These are phyloP conservation scores for Fusarium incarnatum DNA, from an alignment of 2,329 filamentous ascomycete genomes.

Conservation along the genomic window DNA sequence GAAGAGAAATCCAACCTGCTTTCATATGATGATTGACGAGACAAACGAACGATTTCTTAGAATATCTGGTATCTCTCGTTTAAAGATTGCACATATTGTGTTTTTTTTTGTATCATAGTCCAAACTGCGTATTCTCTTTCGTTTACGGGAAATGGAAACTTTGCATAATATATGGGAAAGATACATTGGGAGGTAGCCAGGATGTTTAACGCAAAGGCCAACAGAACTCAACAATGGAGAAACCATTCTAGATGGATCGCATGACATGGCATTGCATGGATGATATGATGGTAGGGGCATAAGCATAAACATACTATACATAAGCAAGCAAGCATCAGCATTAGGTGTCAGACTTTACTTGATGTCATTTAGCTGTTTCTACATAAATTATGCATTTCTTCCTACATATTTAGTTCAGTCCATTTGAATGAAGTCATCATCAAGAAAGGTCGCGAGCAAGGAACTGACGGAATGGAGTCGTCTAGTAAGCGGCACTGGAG, in stretches of 20 bases:
- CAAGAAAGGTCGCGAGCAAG: constrained; percentile 1
- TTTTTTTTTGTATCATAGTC: constrained; percentile 13
- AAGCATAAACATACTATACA: constrained; percentile 9
- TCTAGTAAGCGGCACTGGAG: not conserved
- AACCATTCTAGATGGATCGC: constrained; percentile 12
- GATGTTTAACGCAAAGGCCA: constrained; percentile 24
- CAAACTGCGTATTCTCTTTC: constrained; percentile 12
- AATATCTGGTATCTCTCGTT: constrained; percentile 15
- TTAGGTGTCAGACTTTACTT: constrained; percentile 10
- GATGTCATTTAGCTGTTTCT: constrained; percentile 13
- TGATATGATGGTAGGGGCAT: constrained; percentile 26
- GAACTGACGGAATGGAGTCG: constrained; percentile 20
- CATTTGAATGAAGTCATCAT: constrained; percentile 10
- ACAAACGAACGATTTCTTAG: constrained; percentile 15
- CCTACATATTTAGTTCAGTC: not conserved
- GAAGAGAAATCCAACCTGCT: not conserved
- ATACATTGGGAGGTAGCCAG: not conserved
- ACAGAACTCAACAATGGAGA: constrained; percentile 32
- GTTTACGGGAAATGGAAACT: not conserved
- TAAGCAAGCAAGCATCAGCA: constrained; percentile 14
- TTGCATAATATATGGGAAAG: constrained; percentile 9
- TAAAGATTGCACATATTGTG: constrained; percentile 19
- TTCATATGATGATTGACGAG: constrained; percentile 18
- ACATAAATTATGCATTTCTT: constrained; percentile 8
- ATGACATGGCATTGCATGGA: constrained; percentile 17